Percentiles rank a stretch among this genome's conserved stretches.
These are phyloP conservation scores for Cardamine resedifolia DNA, from an alignment of 345 rosid genomes.

Conservation along the genomic window DNA sequence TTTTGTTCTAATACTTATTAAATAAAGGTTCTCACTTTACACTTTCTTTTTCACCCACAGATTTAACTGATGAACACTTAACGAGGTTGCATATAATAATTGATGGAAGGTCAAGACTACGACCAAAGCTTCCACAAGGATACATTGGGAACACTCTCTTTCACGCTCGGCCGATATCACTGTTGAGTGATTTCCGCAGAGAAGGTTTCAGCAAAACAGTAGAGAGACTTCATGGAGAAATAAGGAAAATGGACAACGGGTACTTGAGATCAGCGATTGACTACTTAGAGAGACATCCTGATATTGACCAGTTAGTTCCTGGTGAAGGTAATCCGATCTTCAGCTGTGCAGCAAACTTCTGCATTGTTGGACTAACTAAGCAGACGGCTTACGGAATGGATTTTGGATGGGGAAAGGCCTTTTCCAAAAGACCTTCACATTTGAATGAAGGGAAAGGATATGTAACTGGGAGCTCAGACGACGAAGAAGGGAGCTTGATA, in stretches of 20 bases:
- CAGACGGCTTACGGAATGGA: conserved; percentile 47
- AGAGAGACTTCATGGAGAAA: conserved; percentile 34
- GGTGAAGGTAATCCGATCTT: conserved; percentile 44
- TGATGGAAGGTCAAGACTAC: conserved; percentile 46
- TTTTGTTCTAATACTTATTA: not conserved
- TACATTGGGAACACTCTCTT: conserved; percentile 50
- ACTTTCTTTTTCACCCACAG: not conserved
- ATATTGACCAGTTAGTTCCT: conserved; percentile 36
- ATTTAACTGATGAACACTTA: conserved; percentile 29
- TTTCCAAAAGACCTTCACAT: conserved; percentile 51
- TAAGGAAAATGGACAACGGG: conserved; percentile 37
- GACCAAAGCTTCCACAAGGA: conserved; percentile 44
- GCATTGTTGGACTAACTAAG: conserved; percentile 48
- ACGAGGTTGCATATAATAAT: conserved; percentile 39
- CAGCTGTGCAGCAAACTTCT: conserved; percentile 49
- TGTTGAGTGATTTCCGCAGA: conserved; percentile 30
- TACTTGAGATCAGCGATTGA: conserved; percentile 54
- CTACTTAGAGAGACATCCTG: conserved; percentile 30
- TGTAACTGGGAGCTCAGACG: conserved; percentile 41
- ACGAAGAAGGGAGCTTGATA: conserved; percentile 60
- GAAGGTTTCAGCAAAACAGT: conserved; percentile 35
- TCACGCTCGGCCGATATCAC: conserved; percentile 19
- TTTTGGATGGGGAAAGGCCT: conserved; percentile 74
- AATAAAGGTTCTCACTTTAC: not conserved
- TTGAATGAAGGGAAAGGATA: conserved; percentile 54